phyloP scores from a whole-genome alignment of 1,139 yeast species.

The Geotrichum klebahnii region DNA sequence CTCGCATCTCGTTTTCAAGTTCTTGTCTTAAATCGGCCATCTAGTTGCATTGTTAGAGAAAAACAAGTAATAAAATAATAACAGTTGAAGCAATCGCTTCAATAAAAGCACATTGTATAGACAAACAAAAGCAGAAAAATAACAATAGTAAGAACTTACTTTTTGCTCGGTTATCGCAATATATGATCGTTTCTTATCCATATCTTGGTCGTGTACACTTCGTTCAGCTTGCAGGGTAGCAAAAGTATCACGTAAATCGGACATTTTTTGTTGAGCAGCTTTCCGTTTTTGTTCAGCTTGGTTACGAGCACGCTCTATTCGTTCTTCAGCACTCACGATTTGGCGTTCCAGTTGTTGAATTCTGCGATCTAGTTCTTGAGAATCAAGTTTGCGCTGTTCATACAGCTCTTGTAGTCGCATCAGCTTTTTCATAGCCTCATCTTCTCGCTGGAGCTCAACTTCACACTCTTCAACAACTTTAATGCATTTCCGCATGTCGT shows the following conservation, averaged over 20 bases:
- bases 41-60: conserved; percentile 25
- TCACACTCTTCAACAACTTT: conserved; percentile 57
- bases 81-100: too few species aligned
- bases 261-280: conserved; percentile 47
- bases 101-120: too few species aligned
- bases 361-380: conserved; percentile 50
- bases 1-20: conserved; percentile 53
- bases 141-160: conserved; percentile 6
- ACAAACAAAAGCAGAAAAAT: background rate
- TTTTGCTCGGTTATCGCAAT: conserved; percentile 49
- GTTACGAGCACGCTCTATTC: conserved; percentile 48
- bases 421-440: conserved; percentile 44
- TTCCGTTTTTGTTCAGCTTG: conserved; percentile 49
- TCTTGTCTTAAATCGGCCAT: conserved; percentile 45
- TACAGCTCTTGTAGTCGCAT: conserved; percentile 46
- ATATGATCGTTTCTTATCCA: conserved; percentile 47
- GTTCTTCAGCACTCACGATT: conserved; percentile 51
- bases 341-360: conserved; percentile 52
- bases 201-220: conserved; percentile 50
- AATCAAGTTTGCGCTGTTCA: conserved; percentile 46
- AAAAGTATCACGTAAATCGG: conserved; percentile 47
- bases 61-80: too few species aligned
- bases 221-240: conserved; percentile 50
- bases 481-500: conserved; percentile 51
- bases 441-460: conserved; percentile 49